Evolutionary conservation across 257 asterid genomes (phyloP).

Genomic region (Galeopsis tetrahit): DNA sequence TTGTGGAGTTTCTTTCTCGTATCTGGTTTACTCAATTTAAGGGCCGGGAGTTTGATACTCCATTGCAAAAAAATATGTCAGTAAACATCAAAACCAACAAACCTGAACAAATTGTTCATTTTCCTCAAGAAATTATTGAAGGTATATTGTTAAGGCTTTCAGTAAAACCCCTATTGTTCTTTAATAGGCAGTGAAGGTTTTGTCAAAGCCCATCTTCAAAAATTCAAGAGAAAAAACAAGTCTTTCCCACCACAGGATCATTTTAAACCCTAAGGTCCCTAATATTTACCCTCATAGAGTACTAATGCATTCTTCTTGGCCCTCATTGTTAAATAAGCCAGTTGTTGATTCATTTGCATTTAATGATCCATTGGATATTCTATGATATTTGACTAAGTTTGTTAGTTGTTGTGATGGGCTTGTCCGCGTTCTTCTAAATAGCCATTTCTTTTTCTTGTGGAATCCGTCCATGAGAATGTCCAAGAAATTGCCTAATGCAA

Average conservation of each 20-base stretch:
- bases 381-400: background rate
- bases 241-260: background rate
- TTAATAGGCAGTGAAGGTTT: too few relatives aligned
- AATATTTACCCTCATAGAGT: too few relatives aligned
- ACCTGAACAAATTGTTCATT: too few relatives aligned
- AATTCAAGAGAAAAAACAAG: background rate
- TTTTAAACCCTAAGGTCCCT: background rate
- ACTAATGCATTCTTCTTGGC: background rate
- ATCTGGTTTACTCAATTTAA: too few relatives aligned
- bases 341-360: background rate
- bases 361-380: background rate
- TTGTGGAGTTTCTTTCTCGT: too few relatives aligned
- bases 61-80: too few relatives aligned
- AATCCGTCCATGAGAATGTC: slow-evolving; percentile 41
- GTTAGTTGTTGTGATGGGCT: slow-evolving; percentile 53
- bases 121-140: too few relatives aligned
- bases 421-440: slow-evolving; percentile 38
- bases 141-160: too few relatives aligned
- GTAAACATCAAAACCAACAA: too few relatives aligned
- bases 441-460: slow-evolving; percentile 33
- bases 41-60: too few relatives aligned
- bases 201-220: background rate
- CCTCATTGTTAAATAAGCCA: background rate
- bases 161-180: too few relatives aligned
- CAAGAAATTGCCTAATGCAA: slow-evolving; percentile 36